Evolutionary conservation across 345 rosid genomes (phyloP), one percentile per base, ranked within the genome.

Genomic region (Hibiscus trionum): DNA sequence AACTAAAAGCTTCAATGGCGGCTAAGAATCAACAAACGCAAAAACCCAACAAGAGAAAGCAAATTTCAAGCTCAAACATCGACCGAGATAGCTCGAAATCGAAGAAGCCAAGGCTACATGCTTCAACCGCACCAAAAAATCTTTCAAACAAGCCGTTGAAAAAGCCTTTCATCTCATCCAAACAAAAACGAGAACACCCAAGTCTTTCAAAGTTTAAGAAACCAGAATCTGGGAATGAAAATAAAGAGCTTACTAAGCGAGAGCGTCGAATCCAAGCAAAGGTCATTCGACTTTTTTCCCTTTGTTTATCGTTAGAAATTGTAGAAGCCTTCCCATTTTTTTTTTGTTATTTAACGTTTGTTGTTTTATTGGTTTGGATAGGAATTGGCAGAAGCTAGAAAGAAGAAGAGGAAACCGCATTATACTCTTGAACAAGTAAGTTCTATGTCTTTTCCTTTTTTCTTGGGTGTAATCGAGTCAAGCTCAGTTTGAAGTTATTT

Each of bases 391-490:
- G 95, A 89, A 76, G 86, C 86, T 35, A 88, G 97, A 90, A 96
- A 89, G 85, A 93, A 88, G 93, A 91, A 64, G 82, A 86, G 98
- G 77, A 96, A 83, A 84, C 84, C 84, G 2, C 88, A 93, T 82
- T 93, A 93, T 82, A 84, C 75, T 73, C 86, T 96, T 75, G 96
- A 93, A 81, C 90, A 82, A 52, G 98, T 93, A 79, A 72, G 86
- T 39, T 7, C 14, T 53, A 0, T 19, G 19, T 16, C 42, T 27
- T 67, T 55, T 24, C 4, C 21, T 19, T 21, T 55, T 53, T 7
- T 55, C 14, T 52, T 52, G 21, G 60, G 12, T 21, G 26, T 2
- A 8, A 56, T 10, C 4, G 26, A 19, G 29, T 8, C 60, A 7
- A 52, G 56, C 21, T 52, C 19, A 15, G 19, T 42, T 42, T 42